Conservation (phyloP, 139 green algal genomes). For the Closterium sp. region DNA sequence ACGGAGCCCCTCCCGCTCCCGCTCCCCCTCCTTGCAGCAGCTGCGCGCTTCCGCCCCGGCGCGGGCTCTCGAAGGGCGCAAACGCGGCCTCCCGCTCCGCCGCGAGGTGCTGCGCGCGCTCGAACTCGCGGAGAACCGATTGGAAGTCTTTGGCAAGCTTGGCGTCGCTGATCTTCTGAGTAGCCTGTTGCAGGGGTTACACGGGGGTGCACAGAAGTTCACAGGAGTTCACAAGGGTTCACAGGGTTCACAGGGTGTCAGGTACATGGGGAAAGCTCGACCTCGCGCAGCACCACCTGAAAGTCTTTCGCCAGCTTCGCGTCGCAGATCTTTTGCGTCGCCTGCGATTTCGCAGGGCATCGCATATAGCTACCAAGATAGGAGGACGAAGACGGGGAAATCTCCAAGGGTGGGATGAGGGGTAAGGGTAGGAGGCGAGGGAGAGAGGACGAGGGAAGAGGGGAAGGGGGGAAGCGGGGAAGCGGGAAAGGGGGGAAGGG, state of each 20-base stretch:
- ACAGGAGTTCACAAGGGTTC: not conserved
- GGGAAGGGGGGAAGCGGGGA: not conserved
- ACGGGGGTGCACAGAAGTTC: no score
- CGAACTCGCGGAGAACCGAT: constrained; percentile 25
- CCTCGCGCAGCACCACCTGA: constrained; percentile 53
- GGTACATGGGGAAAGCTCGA: not conserved
- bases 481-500: not conserved
- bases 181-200: constrained; percentile 9
- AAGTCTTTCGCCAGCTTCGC: constrained; percentile 55
- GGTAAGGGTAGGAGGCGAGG: not conserved
- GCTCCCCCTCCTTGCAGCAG: no score
- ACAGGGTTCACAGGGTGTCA: no score
- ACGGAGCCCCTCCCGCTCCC: no score
- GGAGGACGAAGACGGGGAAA: no score
- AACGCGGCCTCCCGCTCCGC: constrained; percentile 45
- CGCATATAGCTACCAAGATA: no score
- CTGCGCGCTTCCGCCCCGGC: no score
- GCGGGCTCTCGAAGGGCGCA: no score
- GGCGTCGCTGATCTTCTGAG: constrained; percentile 28
- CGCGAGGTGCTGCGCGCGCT: constrained; percentile 50
- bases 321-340: constrained; percentile 30
- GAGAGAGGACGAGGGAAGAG: not conserved
- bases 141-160: constrained; percentile 59
- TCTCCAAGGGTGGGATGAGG: no score
- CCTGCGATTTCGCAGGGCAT: constrained; percentile 11